phyloP scores from a whole-genome alignment of 768 basidiomycete genomes.

The Tylopilus vinaceipallidus region DNA sequence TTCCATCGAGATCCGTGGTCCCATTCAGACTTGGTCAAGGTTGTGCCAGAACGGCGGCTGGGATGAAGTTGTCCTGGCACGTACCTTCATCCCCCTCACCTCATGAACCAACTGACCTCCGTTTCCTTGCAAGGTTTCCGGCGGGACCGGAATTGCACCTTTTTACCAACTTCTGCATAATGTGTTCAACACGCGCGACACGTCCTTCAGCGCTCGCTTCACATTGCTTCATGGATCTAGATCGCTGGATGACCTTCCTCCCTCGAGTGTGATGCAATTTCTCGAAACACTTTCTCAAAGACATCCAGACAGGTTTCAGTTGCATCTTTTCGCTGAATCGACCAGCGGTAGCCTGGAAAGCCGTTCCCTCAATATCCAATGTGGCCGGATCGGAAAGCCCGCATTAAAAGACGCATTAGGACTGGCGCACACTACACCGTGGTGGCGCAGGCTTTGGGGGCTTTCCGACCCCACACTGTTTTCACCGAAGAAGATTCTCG shows the following conservation, averaged over 20 bases:
- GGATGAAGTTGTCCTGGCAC: constrained; percentile 81
- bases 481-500: constrained; percentile 46
- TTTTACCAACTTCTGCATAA: constrained; percentile 75
- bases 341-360: constrained; percentile 18
- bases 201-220: constrained; percentile 48
- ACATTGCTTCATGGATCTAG: constrained; percentile 73
- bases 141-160: constrained; percentile 85
- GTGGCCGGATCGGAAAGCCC: constrained; percentile 55
- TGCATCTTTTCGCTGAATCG: constrained; percentile 65
- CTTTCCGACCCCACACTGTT: constrained; percentile 1
- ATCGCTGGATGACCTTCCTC: constrained; percentile 63
- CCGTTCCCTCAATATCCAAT: constrained; percentile 30
- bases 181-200: constrained; percentile 38
- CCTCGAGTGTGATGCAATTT: constrained; percentile 55
- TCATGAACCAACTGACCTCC: neutral
- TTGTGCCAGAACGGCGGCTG: constrained; percentile 52
- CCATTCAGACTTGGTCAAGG: constrained; percentile 59
- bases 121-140: constrained; percentile 63
- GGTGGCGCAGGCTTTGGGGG: constrained; percentile 32
- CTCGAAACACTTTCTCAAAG: constrained; percentile 46
- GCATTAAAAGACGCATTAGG: constrained; percentile 45
- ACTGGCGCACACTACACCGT: constrained; percentile 20
- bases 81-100: neutral
- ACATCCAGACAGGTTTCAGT: constrained; percentile 53
- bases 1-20: constrained; percentile 72